Evolutionary conservation across 805 yeast species (phyloP).

Genomic region (Vanderwaltozyma yarrowii): DNA sequence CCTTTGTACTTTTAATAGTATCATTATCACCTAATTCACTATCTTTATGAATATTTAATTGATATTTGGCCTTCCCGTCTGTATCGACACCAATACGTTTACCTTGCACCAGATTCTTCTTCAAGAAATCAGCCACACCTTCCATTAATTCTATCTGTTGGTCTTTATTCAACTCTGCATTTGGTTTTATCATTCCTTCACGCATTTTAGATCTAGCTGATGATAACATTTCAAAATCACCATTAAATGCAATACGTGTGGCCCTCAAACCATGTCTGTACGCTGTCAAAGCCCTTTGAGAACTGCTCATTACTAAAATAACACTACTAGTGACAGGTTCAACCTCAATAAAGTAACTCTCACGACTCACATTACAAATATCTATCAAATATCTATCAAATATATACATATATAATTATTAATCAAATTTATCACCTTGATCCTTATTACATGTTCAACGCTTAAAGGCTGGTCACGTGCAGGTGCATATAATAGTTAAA

Average conservation of each 20-base stretch:
- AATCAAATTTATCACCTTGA: too few relatives aligned
- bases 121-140: constrained; percentile 61
- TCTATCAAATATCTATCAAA: too few relatives aligned
- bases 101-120: constrained; percentile 83
- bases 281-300: constrained; percentile 35
- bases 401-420: too few relatives aligned
- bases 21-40: constrained; percentile 93
- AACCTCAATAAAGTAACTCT: too few relatives aligned
- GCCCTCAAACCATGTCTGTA: constrained; percentile 62
- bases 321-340: too few relatives aligned
- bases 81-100: constrained; percentile 26
- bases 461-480: too few relatives aligned
- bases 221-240: constrained; percentile 33
- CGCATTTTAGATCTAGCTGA: constrained; percentile 56
- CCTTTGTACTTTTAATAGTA: constrained; percentile 45
- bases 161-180: constrained; percentile 37
- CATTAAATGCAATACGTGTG: constrained; percentile 46
- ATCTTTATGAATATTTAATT: constrained; percentile 62
- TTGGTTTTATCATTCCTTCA: constrained; percentile 37
- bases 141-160: constrained; percentile 47
- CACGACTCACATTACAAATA: too few relatives aligned
- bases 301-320: constrained; percentile 18
- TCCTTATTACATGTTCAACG: too few relatives aligned
- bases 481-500: too few relatives aligned
- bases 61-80: constrained; percentile 14